A percentile compares a stretch with the other conserved stretches of the same genome.
These are phyloP conservation scores for Suhomyces sp. DNA, from an alignment of 805 yeast species.

Conservation along the genomic window DNA sequence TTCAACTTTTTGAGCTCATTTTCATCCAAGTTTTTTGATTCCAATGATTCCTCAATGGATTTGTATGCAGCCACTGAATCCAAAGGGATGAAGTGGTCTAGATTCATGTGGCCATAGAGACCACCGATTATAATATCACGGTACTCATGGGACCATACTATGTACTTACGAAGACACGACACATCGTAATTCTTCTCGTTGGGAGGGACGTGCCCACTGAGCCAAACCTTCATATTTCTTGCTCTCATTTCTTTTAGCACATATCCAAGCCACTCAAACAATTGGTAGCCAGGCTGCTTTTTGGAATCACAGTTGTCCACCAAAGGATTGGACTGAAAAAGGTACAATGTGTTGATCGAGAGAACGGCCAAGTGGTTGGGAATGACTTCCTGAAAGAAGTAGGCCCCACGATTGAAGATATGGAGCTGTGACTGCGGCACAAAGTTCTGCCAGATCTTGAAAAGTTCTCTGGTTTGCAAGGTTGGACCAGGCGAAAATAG, in stretches of 20 bases:
- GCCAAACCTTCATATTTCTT: conserved; percentile 80
- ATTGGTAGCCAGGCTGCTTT: conserved; percentile 76
- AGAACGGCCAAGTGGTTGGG: conserved; percentile 76
- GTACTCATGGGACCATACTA: conserved; percentile 80
- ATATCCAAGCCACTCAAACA: conserved; percentile 74
- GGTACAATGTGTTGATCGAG: conserved; percentile 73
- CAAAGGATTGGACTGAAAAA: conserved; percentile 74
- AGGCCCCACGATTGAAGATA: conserved; percentile 70
- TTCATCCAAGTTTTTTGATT: conserved; percentile 6
- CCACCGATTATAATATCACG: conserved; percentile 83
- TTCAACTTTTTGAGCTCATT: neutral
- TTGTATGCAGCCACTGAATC: conserved; percentile 69
- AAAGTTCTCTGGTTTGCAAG: conserved; percentile 76
- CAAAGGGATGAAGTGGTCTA: conserved; percentile 79
- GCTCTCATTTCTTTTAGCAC: conserved; percentile 69
- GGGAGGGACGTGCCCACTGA: conserved; percentile 88
- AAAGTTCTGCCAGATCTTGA: conserved; percentile 67
- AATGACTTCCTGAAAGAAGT: conserved; percentile 72
- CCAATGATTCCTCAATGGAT: conserved; percentile 32
- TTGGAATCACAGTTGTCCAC: conserved; percentile 74
- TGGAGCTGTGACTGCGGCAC: conserved; percentile 78
- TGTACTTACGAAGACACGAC: conserved; percentile 69
- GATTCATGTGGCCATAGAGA: conserved; percentile 84
- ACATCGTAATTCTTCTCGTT: conserved; percentile 72
- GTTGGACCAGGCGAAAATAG: conserved; percentile 85